These are phyloP conservation scores for Kalmusia sp. DNA, from an alignment of 2,329 filamentous ascomycete species.

Conservation along the genomic window DNA sequence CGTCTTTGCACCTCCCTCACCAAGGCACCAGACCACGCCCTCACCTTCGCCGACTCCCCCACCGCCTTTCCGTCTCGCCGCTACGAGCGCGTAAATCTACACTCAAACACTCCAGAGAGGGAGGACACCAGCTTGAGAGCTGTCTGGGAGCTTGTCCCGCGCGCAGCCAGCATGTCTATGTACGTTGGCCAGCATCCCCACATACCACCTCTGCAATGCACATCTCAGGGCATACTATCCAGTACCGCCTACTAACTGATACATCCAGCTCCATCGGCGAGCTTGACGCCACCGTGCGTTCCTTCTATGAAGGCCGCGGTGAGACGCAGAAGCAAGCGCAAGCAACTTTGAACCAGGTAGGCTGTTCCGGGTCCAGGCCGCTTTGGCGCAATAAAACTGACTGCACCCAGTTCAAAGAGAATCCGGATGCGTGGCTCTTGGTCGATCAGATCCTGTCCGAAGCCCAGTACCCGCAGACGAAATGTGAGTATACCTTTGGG, in stretches of 20 bases:
- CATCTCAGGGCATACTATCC: not conserved
- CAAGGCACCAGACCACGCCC: constrained; percentile 36
- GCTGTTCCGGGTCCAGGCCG: constrained; percentile 32
- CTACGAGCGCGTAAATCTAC: constrained; percentile 12
- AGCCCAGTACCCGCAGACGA: constrained; percentile 92
- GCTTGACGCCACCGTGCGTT: constrained; percentile 93
- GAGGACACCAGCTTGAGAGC: constrained; percentile 27
- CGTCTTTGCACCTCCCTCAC: constrained; percentile 35
- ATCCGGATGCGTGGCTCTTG: constrained; percentile 95
- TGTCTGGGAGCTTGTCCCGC: constrained; percentile 43
- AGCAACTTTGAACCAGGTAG: constrained; percentile 88
- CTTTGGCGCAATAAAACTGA: constrained; percentile 20
- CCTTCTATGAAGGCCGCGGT: constrained; percentile 97
- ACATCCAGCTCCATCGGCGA: constrained; percentile 72
- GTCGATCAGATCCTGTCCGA: constrained; percentile 97
- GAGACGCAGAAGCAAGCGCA: constrained; percentile 98
- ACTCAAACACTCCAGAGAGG: constrained; percentile 27
- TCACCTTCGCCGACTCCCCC: constrained; percentile 18
- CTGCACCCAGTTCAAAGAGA: constrained; percentile 86
- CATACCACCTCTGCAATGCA: not conserved
- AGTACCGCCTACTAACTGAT: not conserved
- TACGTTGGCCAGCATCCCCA: constrained; percentile 32
- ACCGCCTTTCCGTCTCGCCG: constrained; percentile 15
- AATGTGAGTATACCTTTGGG: constrained; percentile 68
- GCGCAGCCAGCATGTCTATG: constrained; percentile 62